These are phyloP conservation scores for Echeveria elegans DNA, from an alignment of 164 flowering plant genomes.

Conservation along the genomic window DNA sequence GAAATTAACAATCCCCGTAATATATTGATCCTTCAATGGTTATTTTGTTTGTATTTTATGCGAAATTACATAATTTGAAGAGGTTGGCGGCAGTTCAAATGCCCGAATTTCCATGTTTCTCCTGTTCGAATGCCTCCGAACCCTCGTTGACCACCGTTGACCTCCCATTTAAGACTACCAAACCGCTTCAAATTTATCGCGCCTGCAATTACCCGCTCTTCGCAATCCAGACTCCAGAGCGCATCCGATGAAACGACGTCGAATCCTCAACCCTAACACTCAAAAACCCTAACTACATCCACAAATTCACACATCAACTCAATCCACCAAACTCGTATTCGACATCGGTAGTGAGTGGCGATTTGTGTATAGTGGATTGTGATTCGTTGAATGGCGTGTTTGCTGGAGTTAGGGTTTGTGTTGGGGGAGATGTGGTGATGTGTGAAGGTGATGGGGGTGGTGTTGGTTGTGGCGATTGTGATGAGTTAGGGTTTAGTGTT, in stretches of 20 bases:
- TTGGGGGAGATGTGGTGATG: conserved; percentile 30
- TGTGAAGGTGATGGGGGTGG: conserved; percentile 55
- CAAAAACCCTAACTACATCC: conserved; percentile 24
- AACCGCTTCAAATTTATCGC: background rate
- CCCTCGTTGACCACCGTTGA: background rate
- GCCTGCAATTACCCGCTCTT: background rate
- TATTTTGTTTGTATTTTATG: too few relatives aligned
- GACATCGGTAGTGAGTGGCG: conserved; percentile 41
- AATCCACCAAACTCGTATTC: conserved; percentile 37
- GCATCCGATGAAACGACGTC: background rate
- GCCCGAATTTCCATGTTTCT: too few relatives aligned
- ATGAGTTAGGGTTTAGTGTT: conserved; percentile 44
- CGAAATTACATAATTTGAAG: too few relatives aligned
- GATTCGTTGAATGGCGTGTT: conserved; percentile 64
- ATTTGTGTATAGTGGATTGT: background rate
- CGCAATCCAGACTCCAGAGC: conserved; percentile 1
- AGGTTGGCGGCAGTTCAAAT: too few relatives aligned
- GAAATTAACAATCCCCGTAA: too few relatives aligned
- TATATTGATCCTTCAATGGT: too few relatives aligned
- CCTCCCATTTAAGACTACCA: background rate
- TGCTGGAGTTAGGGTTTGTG: conserved; percentile 40
- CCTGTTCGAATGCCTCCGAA: background rate
- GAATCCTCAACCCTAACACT: conserved; percentile 9
- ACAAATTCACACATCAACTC: conserved; percentile 21
- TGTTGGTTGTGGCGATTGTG: conserved; percentile 37